A percentile compares a stretch with the other conserved stretches of the same genome.
Conservation (phyloP, 306 rosid genomes). For the Hippophae tibetana region DNA sequence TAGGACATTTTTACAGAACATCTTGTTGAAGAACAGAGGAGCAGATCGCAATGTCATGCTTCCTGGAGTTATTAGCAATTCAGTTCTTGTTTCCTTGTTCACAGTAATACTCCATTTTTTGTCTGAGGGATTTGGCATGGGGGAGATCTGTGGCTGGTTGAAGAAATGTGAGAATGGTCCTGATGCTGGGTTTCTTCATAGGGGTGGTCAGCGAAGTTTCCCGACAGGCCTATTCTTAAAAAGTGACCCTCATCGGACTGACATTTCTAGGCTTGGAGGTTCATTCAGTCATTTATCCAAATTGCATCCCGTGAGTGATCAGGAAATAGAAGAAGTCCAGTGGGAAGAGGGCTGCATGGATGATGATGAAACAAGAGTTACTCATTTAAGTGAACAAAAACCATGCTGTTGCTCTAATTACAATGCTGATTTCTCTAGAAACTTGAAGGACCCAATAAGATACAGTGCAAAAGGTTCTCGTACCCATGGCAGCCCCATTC, state of each 20-base stretch:
- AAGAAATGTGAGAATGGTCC: constrained; percentile 51
- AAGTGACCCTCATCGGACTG: constrained; percentile 56
- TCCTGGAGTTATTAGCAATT: constrained; percentile 80
- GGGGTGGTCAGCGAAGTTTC: constrained; percentile 82
- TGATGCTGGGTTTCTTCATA: constrained; percentile 88
- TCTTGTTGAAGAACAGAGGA: constrained; percentile 78
- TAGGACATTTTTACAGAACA: constrained; percentile 68
- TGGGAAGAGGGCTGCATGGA: constrained; percentile 99
- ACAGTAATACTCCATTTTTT: constrained; percentile 84
- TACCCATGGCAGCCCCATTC: constrained; percentile 54
- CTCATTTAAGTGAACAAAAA: constrained; percentile 71
- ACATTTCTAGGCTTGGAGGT: constrained; percentile 90
- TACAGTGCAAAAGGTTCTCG: constrained; percentile 56
- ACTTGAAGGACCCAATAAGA: constrained; percentile 54
- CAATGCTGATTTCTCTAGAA: constrained; percentile 60
- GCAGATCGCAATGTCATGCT: constrained; percentile 73
- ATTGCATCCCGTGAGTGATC: constrained; percentile 42
- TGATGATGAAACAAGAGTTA: constrained; percentile 60
- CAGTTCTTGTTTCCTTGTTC: constrained; percentile 80
- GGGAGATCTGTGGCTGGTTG: constrained; percentile 66
- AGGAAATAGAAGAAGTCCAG: constrained; percentile 56
- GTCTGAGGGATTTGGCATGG: constrained; percentile 88
- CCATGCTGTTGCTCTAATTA: constrained; percentile 92
- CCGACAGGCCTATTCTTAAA: constrained; percentile 61
- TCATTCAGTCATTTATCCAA: constrained; percentile 70